Percentiles rank a stretch among this genome's conserved stretches.
Evolutionary conservation across 2,329 filamentous ascomycete species (phyloP).

Genomic region (Juglanconis juglandina): DNA sequence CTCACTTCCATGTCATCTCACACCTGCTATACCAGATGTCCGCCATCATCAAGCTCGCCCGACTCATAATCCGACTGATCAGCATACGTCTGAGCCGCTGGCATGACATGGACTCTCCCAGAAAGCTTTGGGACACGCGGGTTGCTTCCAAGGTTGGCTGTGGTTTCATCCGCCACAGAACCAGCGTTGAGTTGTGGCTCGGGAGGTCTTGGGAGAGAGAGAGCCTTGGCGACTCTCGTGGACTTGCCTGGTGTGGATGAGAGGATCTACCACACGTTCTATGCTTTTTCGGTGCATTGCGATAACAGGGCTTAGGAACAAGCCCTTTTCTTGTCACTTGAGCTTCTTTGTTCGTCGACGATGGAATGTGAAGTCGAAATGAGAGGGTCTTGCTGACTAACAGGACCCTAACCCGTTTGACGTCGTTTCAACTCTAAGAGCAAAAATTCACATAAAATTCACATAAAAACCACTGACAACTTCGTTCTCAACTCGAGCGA

Average conservation of each 20-base stretch:
- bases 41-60: too few relatives aligned
- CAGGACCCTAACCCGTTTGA: not conserved
- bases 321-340: not conserved
- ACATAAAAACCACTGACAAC: not conserved
- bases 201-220: not conserved
- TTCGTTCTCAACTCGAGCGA: not conserved
- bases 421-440: not conserved
- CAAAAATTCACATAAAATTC: not conserved
- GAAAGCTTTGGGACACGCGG: not conserved
- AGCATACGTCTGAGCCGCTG: not conserved
- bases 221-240: too few relatives aligned
- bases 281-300: not conserved
- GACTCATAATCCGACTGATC: not conserved
- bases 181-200: not conserved
- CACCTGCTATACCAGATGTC: too few relatives aligned
- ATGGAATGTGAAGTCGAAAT: not conserved
- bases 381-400: not conserved
- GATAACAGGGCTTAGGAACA: not conserved
- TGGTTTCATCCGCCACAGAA: slow-evolving; percentile 3
- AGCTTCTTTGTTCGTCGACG: not conserved
- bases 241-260: not conserved
- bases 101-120: not conserved
- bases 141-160: not conserved
- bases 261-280: slow-evolving; percentile 8
- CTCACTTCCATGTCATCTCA: too few relatives aligned